Base-by-base conservation (phyloP, 768 basidiomycete species). In the Kwoniella newhampshirensis region DNA sequence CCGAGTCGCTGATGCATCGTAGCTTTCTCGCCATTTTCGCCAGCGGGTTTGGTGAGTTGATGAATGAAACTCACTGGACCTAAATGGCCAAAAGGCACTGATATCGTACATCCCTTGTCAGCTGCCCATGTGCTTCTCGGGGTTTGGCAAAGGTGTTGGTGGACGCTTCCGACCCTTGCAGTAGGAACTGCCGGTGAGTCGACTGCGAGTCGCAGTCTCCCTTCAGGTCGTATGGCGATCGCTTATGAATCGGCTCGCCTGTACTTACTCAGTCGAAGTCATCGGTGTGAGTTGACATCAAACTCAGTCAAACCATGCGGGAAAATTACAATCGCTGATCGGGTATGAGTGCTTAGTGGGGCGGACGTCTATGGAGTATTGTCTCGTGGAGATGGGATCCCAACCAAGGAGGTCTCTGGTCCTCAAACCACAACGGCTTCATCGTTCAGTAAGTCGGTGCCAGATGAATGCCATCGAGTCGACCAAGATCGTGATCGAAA, bases 371-470 rank as follows among this genome's bases (percentile, higher is more conserved):
- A 5, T 52, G 44, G 66, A 50, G 49, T 41, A 42, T 52, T 11
- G n/a, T 37, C 1, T 37, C 52, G 1, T 28, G 13, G 23, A n/a
- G 20, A 17, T 68, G 66, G 66, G 13, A 42, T 13, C 27, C 17
- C 12, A 59, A 64, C 46, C 28, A 46, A 6, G 66, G 66, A 25
- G 66, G 66, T 13, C 7, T 57, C 6, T 68, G 60, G 56, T 20
- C 30, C 11, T 26, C 35, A 12, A 27, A 32, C 40, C 39, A n/a
- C 30, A 59, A 66, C 23, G 76, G 81, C 0, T 83, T 76, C 66
- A 66, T 80, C 53, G 80, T 82, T 44, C 82, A 83, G 76, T 77
- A 49, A 50, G 75, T 70, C 28, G 4, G 28, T 27, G n/a, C 15
- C 50, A 2, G 25, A 25, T 1, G 9, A 6, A 2, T 39, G 5